A percentile compares a stretch with the other conserved stretches of the same genome.
Evolutionary conservation across 768 basidiomycete species (phyloP).

Genomic region (Mycena vitilis): DNA sequence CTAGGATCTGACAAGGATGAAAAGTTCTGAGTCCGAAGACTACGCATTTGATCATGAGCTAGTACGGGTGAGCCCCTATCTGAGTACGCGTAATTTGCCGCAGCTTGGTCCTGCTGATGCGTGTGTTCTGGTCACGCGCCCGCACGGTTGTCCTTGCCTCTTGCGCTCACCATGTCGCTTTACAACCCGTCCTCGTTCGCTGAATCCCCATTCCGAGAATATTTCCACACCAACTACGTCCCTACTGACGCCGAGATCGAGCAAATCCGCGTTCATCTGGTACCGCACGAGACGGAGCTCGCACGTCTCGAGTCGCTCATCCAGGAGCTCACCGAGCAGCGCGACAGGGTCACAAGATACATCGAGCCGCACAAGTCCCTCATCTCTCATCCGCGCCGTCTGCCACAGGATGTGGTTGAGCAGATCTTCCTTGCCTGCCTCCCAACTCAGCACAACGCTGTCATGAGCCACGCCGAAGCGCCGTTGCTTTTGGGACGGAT

Average conservation of each 20-base stretch:
- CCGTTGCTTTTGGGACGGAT: conserved; percentile 44
- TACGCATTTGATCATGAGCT: no score
- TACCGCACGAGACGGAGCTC: conserved; percentile 4
- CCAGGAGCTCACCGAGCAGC: not conserved
- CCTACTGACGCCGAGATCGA: not conserved
- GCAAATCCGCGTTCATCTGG: not conserved
- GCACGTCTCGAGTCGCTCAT: conserved; percentile 1
- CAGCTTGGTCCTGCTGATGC: no score
- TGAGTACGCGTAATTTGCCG: no score
- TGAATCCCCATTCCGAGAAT: not conserved
- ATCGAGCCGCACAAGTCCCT: conserved; percentile 5
- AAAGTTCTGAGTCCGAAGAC: no score
- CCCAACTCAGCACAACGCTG: conserved; percentile 4
- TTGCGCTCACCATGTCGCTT: no score
- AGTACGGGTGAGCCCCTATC: no score
- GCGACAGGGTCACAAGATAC: not conserved
- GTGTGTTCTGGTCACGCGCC: no score
- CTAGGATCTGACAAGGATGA: no score
- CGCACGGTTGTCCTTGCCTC: no score
- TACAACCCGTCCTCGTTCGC: not conserved
- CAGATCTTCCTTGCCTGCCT: conserved; percentile 13
- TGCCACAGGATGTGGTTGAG: conserved; percentile 7
- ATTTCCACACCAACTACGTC: not conserved
- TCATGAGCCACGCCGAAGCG: conserved; percentile 14
- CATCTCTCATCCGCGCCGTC: conserved; percentile 1